phyloP scores from a whole-genome alignment of 306 rosid species.

The Oxytropis ochrocephala region DNA sequence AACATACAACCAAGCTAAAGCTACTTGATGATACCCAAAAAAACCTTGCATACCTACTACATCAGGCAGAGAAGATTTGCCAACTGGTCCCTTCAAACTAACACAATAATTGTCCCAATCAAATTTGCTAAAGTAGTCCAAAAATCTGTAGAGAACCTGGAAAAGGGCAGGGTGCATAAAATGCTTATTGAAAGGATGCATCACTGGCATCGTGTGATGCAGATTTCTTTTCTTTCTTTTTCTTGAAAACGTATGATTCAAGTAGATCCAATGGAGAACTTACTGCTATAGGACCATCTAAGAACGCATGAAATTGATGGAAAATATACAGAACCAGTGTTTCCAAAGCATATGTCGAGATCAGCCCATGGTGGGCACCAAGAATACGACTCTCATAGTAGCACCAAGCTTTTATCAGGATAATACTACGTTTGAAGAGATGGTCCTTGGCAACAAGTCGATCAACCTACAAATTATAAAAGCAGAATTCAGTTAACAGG shows the following conservation, averaged over 20 bases:
- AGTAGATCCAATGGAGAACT: constrained; percentile 34
- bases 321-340: constrained; percentile 76
- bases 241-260: neutral
- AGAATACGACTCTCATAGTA: constrained; percentile 88
- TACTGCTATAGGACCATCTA: constrained; percentile 75
- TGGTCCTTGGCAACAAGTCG: constrained; percentile 63
- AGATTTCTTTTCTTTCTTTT: constrained; percentile 13
- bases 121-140: constrained; percentile 84
- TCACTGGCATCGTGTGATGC: constrained; percentile 14
- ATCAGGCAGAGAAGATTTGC: constrained; percentile 61
- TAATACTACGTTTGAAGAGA: constrained; percentile 83
- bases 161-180: constrained; percentile 16
- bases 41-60: constrained; percentile 49
- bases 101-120: constrained; percentile 85
- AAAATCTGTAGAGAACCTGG: constrained; percentile 79
- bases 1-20: constrained; percentile 15
- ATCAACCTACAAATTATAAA: constrained; percentile 53
- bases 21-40: constrained; percentile 9
- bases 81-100: constrained; percentile 79
- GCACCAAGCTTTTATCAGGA: constrained; percentile 88
- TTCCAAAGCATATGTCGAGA: constrained; percentile 91
- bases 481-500: constrained; percentile 12
- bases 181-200: constrained; percentile 18
- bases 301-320: constrained; percentile 58
- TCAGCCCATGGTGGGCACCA: constrained; percentile 87